phyloP scores from a whole-genome alignment of 139 green algal genomes.

The Chloropicon primus region DNA sequence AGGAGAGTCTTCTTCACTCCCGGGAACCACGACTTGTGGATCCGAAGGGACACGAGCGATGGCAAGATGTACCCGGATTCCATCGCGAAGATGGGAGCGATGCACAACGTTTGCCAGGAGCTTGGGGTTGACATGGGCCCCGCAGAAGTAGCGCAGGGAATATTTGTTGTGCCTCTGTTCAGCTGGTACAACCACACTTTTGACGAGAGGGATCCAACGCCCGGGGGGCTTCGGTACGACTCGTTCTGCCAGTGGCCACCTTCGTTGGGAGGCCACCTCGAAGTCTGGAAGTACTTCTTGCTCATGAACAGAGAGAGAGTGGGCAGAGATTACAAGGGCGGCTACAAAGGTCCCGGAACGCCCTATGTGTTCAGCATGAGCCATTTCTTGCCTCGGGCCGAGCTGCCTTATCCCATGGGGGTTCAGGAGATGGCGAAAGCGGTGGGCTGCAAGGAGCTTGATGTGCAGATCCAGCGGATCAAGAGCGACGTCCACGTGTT shows the following conservation, averaged over 20 bases:
- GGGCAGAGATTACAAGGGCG: background rate
- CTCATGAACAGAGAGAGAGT: background rate
- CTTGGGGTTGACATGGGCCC: conserved; percentile 14
- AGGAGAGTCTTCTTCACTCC: conserved; percentile 24
- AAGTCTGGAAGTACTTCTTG: conserved; percentile 10
- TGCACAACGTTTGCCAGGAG: conserved; percentile 17
- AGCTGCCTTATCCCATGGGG: conserved; percentile 6
- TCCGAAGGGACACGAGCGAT: conserved; percentile 9
- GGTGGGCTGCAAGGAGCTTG: conserved; percentile 15
- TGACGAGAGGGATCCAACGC: background rate
- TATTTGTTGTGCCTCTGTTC: conserved; percentile 25
- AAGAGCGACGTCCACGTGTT: conserved; percentile 11
- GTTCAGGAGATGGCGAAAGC: conserved; percentile 10
- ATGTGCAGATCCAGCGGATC: conserved; percentile 7
- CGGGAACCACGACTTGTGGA: conserved; percentile 31
- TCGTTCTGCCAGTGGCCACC: conserved; percentile 24
- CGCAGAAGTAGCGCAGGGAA: conserved; percentile 1
- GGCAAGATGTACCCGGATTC: conserved; percentile 13
- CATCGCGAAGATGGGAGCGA: conserved; percentile 12
- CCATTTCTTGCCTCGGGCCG: conserved; percentile 23
- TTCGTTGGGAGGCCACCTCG: background rate
- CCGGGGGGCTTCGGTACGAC: conserved; percentile 12
- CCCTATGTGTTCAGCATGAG: conserved; percentile 19
- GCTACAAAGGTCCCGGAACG: background rate
- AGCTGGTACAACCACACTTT: conserved; percentile 19